These are phyloP conservation scores for Trichoderma aggressivum DNA, from an alignment of 2,329 filamentous ascomycete species.

Conservation along the genomic window DNA sequence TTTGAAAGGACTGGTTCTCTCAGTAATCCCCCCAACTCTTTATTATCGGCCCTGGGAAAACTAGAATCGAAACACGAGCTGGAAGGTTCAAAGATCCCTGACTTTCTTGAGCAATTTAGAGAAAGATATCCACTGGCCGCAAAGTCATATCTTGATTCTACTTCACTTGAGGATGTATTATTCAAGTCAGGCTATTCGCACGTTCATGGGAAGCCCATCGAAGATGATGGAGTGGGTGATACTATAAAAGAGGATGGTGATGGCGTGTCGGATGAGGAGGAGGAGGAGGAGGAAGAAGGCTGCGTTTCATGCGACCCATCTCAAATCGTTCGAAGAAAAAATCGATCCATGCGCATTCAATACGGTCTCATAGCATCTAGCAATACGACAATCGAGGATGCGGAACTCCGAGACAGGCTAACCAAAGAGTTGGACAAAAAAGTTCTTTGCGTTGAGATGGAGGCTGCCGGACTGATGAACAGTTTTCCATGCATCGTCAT, in stretches of 20 bases:
- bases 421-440: neutral
- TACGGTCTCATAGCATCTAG: slow-evolving; percentile 1
- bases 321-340: neutral
- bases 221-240: neutral
- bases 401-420: neutral
- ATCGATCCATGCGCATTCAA: neutral
- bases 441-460: neutral
- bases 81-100: neutral
- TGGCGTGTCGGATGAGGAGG: neutral
- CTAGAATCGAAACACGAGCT: neutral
- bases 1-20: neutral
- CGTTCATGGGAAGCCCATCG: accelerated
- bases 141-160: neutral
- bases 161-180: neutral
- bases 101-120: neutral
- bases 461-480: neutral
- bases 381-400: neutral
- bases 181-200: neutral
- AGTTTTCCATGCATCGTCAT: neutral
- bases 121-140: neutral
- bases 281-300: neutral
- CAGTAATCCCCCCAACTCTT: neutral
- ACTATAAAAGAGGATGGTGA: no score
- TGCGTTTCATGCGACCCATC: neutral
- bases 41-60: neutral